These are phyloP conservation scores for Friedmanniomyces endolithicus DNA, from an alignment of 495 filamentous ascomycete genomes.

Conservation along the genomic window DNA sequence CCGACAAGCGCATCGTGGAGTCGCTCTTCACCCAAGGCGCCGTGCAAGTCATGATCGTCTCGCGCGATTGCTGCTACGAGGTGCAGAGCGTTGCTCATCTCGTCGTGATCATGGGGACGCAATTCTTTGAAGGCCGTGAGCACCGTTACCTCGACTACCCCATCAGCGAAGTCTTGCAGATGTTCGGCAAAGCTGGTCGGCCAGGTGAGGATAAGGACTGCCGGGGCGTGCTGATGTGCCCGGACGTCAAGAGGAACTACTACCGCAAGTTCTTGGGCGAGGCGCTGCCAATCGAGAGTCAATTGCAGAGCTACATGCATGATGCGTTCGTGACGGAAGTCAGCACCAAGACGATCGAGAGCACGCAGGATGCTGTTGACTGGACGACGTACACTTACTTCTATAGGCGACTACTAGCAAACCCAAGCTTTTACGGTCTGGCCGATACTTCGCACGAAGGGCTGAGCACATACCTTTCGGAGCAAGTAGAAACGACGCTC, in stretches of 20 bases:
- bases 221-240: slow-evolving; percentile 87
- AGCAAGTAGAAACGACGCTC: slow-evolving; percentile 84
- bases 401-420: slow-evolving; percentile 91
- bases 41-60: slow-evolving; percentile 86
- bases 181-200: slow-evolving; percentile 89
- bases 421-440: slow-evolving; percentile 92
- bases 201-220: slow-evolving; percentile 66
- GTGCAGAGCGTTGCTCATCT: slow-evolving; percentile 75
- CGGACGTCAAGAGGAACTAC: slow-evolving; percentile 86
- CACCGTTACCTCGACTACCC: slow-evolving; percentile 97
- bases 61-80: slow-evolving; percentile 94
- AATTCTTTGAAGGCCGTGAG: slow-evolving; percentile 93
- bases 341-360: slow-evolving; percentile 82
- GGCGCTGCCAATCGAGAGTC: slow-evolving; percentile 87
- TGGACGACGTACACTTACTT: slow-evolving; percentile 99
- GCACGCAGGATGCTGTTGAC: slow-evolving; percentile 94
- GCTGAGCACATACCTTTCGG: slow-evolving; percentile 85
- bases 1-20: slow-evolving; percentile 85
- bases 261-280: slow-evolving; percentile 99
- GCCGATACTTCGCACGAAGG: slow-evolving; percentile 84
- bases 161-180: slow-evolving; percentile 93
- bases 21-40: slow-evolving; percentile 84
- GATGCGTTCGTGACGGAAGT: slow-evolving; percentile 96
- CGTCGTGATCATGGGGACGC: slow-evolving; percentile 96
- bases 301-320: slow-evolving; percentile 78